A percentile compares a stretch with the other conserved stretches of the same genome.
phyloP scores from a whole-genome alignment of 2,329 filamentous ascomycete genomes.

The Nemania sp. region DNA sequence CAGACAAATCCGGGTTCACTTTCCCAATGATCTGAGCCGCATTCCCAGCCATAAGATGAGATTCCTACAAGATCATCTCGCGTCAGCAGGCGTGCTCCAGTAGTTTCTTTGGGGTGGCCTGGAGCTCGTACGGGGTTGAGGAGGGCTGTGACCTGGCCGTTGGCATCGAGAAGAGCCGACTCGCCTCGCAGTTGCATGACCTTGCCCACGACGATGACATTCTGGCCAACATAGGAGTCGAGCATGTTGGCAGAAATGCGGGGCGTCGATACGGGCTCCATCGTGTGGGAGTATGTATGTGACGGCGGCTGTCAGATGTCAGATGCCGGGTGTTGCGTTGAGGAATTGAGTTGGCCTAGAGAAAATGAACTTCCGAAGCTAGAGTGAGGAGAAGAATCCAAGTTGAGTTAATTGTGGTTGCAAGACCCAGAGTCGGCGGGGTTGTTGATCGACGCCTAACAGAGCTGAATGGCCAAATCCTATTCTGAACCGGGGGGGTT shows the following conservation, averaged over 20 bases:
- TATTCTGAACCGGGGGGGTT: background rate
- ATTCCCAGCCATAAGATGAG: constrained; percentile 76
- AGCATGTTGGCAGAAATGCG: constrained; percentile 86
- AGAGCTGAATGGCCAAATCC: background rate
- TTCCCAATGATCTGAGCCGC: constrained; percentile 83
- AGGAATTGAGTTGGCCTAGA: background rate
- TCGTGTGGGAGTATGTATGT: constrained; percentile 53
- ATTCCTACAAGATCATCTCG: constrained; percentile 65
- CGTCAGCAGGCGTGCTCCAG: constrained; percentile 21
- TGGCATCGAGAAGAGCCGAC: constrained; percentile 82
- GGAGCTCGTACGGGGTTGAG: constrained; percentile 72
- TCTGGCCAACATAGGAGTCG: constrained; percentile 77
- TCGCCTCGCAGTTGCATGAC: constrained; percentile 86
- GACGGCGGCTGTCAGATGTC: constrained; percentile 14
- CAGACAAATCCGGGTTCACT: constrained; percentile 77
- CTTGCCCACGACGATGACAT: constrained; percentile 87
- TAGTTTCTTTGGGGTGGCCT: background rate
- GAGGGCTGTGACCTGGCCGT: constrained; percentile 78
- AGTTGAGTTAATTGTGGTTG: constrained; percentile 2
- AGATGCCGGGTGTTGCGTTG: background rate
- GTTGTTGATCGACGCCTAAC: background rate
- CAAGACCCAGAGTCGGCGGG: constrained; percentile 6
- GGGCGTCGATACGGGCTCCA: constrained; percentile 80
- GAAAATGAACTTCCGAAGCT: background rate
- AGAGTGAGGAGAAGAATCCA: background rate